These are phyloP conservation scores for Mesostigma viride DNA, from an alignment of 139 green algal species.

Conservation along the genomic window DNA sequence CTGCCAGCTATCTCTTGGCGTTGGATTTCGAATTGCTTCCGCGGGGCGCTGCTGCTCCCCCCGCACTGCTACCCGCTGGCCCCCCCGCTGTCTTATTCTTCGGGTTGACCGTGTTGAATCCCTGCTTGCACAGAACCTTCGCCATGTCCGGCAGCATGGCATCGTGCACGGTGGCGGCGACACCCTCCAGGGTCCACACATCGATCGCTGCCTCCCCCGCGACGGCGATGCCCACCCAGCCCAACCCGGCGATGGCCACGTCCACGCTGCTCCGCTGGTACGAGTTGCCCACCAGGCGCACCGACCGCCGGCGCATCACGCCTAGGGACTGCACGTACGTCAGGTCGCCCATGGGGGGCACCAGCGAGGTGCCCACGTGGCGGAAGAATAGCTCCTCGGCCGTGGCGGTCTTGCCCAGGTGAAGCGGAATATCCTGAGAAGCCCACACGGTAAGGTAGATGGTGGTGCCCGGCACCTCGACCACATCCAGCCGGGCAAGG, in stretches of 20 bases:
- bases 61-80: no score
- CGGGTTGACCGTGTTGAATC: slow-evolving; percentile 57
- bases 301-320: slow-evolving; percentile 27
- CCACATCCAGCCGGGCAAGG: slow-evolving; percentile 78
- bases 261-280: slow-evolving; percentile 30
- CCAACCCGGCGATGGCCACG: slow-evolving; percentile 55
- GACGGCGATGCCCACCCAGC: slow-evolving; percentile 77
- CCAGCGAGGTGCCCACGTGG: slow-evolving; percentile 52
- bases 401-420: slow-evolving; percentile 72
- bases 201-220: slow-evolving; percentile 53
- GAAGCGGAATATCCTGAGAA: slow-evolving; percentile 54
- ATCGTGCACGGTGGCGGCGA: slow-evolving; percentile 67
- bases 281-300: slow-evolving; percentile 40
- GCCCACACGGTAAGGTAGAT: slow-evolving; percentile 88
- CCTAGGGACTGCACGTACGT: background rate
- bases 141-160: slow-evolving; percentile 75
- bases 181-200: slow-evolving; percentile 65
- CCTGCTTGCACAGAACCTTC: slow-evolving; percentile 58
- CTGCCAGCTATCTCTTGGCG: no score
- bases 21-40: no score
- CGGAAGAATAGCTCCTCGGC: slow-evolving; percentile 50
- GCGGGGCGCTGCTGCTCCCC: no score
- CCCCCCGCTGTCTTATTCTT: no score
- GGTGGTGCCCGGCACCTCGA: slow-evolving; percentile 39
- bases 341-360: no score